Evolutionary conservation across 805 yeast genomes (phyloP).

Genomic region (Metschnikowia santaceciliae): DNA sequence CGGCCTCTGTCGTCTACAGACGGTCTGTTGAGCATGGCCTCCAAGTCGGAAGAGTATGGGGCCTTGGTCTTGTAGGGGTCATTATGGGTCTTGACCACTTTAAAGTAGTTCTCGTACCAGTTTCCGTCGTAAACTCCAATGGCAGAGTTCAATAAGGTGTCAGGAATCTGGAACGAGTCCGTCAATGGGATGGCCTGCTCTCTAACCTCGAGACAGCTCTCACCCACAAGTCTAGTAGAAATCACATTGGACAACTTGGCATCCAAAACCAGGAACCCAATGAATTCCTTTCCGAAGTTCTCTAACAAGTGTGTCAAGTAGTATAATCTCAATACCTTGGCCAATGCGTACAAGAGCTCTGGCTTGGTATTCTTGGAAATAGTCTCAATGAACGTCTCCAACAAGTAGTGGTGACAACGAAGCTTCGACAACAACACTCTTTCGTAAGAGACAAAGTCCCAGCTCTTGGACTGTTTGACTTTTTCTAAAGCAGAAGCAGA

Average conservation of each 20-base stretch:
- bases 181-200: slow-evolving; percentile 17
- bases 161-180: slow-evolving; percentile 21
- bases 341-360: slow-evolving; percentile 25
- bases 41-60: slow-evolving; percentile 17
- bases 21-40: slow-evolving; percentile 18
- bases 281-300: slow-evolving; percentile 34
- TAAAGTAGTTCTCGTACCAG: slow-evolving; percentile 19
- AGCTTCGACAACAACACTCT: slow-evolving; percentile 40
- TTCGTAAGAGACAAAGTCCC: slow-evolving; percentile 36
- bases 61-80: slow-evolving; percentile 19
- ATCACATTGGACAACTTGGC: slow-evolving; percentile 27
- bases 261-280: slow-evolving; percentile 32
- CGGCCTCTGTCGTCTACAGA: slow-evolving; percentile 14
- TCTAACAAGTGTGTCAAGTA: slow-evolving; percentile 23
- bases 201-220: slow-evolving; percentile 14
- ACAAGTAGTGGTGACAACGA: slow-evolving; percentile 41
- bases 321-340: slow-evolving; percentile 32
- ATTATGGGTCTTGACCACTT: slow-evolving; percentile 17
- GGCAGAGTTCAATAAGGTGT: slow-evolving; percentile 17
- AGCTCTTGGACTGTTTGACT: slow-evolving; percentile 25
- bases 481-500: slow-evolving; percentile 27
- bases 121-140: slow-evolving; percentile 20
- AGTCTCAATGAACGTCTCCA: slow-evolving; percentile 26
- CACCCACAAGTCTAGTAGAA: slow-evolving; percentile 19
- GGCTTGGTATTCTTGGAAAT: slow-evolving; percentile 23